Evolutionary conservation across 2,329 filamentous ascomycete genomes (phyloP).

Genomic region (Elsinoe necatrix): DNA sequence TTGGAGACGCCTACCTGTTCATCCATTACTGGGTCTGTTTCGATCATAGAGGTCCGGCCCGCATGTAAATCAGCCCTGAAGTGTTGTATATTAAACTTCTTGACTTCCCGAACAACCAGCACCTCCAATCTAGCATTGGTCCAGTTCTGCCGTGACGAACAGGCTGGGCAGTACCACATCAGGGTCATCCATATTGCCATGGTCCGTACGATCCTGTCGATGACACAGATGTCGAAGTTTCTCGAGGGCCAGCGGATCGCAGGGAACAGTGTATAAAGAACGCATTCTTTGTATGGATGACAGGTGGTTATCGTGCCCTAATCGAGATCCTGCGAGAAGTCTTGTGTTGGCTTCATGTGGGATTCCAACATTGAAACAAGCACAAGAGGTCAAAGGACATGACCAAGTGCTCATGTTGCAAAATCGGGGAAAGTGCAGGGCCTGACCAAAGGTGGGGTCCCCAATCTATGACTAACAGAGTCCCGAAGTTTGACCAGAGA

Average conservation of each 20-base stretch:
- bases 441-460: neutral
- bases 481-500: neutral
- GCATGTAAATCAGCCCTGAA: slow-evolving; percentile 3
- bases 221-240: too few relatives aligned
- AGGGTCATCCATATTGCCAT: neutral
- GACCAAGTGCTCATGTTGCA: neutral
- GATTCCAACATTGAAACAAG: neutral
- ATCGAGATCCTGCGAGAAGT: neutral
- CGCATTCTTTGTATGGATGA: too few relatives aligned
- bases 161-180: neutral
- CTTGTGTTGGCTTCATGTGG: neutral
- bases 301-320: neutral
- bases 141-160: neutral
- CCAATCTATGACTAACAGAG: neutral
- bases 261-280: too few relatives aligned
- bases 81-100: slow-evolving; percentile 3
- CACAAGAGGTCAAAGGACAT: neutral
- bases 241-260: too few relatives aligned
- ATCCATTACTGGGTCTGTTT: neutral
- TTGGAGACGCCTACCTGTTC: neutral
- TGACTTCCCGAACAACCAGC: neutral
- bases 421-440: neutral
- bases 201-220: too few relatives aligned
- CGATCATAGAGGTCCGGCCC: neutral
- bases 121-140: neutral